Base-by-base conservation (phyloP, 352 stramenopile genomes). In the Globisporangium megalacanthum region DNA sequence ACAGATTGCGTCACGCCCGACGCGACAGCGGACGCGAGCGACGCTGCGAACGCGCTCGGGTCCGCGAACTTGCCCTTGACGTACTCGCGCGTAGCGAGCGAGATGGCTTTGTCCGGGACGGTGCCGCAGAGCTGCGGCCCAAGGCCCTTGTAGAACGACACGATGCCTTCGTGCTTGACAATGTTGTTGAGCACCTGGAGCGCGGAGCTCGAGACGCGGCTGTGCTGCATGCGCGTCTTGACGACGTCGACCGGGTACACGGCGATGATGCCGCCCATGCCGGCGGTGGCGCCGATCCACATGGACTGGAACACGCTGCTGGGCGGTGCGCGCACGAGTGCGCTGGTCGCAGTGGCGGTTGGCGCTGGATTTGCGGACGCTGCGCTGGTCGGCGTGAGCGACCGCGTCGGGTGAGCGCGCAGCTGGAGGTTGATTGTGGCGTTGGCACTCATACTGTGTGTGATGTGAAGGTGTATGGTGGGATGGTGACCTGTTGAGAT, bases 141-240 rank as follows among this genome's bases (percentile, higher is more conserved):
- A 15, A 92, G 63, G 0, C 82, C 82, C 58, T 92, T 92, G 73
- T 92, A 92, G 61, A 92, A 89, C 13, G 82, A 87, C 15, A 69
- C 61, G 19, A 80, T 55, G 39, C 82, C 77, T 35, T 92, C 82
- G 29, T 78, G 72, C 20, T 73, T 68, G 64, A 89, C 70, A 51
- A 89, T 86, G 51, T 52, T 65, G 44, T 70, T 79, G 25, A 92
- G 66, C 19, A 86, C 66, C 54, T 86, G 67, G 31, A 82, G 53
- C 25, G 77, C 77, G 52, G 72, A 86, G 20, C 65, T 77, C 20
- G 81, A 65, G 33, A 83, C 77, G 48, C 66, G 75, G 51, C 72
- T 83, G 65, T 88, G 71, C 62, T 92, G 83, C 83, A 92, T 92
- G 62, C 83, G 78, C 48, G 83, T 92, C 75, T 92, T 92, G 69